Conservation (phyloP, 73 alveolate genomes). For the Stentor coeruleus region DNA sequence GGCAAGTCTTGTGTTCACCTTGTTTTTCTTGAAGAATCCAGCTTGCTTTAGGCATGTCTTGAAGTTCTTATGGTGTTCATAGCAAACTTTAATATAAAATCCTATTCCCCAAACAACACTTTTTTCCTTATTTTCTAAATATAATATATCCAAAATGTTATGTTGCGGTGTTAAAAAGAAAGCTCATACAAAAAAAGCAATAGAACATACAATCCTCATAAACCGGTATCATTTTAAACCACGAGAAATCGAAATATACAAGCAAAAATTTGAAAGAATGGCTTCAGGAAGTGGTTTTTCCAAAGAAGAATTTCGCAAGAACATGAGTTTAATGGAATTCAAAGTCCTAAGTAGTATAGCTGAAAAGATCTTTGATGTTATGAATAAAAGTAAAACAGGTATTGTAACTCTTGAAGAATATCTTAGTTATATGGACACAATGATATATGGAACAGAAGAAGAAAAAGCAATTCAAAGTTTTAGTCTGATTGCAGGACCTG, state of each 20-base stretch:
- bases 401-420: slow-evolving; percentile 55
- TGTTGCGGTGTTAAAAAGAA: slow-evolving; percentile 25
- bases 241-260: neutral
- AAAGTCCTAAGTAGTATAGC: slow-evolving; percentile 45
- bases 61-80: too few species aligned
- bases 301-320: slow-evolving; percentile 27
- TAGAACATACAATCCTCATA: neutral
- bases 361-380: slow-evolving; percentile 63
- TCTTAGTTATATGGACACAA: slow-evolving; percentile 52
- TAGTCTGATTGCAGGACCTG: slow-evolving; percentile 39
- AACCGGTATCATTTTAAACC: neutral
- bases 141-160: neutral
- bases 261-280: slow-evolving; percentile 10
- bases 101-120: too few species aligned
- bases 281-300: neutral
- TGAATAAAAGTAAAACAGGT: slow-evolving; percentile 41
- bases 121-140: too few species aligned
- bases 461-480: slow-evolving; percentile 54
- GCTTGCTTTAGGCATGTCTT: too few species aligned
- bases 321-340: slow-evolving; percentile 58
- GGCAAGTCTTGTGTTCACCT: too few species aligned
- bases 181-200: neutral
- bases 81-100: too few species aligned
- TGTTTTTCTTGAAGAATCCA: too few species aligned
- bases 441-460: slow-evolving; percentile 60